A percentile compares a stretch with the other conserved stretches of the same genome.
Evolutionary conservation across 176 grass and related monocot species (phyloP).

Genomic region (Bolboschoenus planiculmis): DNA sequence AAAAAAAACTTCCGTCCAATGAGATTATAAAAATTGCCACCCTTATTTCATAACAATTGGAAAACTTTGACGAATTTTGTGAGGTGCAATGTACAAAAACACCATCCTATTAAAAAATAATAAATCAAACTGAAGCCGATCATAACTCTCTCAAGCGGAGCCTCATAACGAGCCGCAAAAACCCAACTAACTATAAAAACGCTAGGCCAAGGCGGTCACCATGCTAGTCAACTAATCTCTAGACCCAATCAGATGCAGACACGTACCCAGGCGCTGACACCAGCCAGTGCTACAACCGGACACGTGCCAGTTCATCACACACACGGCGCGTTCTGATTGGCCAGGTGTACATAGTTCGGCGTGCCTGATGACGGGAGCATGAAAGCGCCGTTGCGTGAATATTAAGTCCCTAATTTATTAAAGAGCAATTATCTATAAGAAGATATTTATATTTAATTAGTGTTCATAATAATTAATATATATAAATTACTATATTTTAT

Average conservation of each 20-base stretch:
- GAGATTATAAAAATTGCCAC: background rate
- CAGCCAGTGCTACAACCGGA: background rate
- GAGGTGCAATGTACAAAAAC: background rate
- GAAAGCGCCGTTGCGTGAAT: conserved; percentile 34
- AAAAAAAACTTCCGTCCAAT: too few species aligned
- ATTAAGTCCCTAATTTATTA: conserved; percentile 8
- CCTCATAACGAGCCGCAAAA: background rate
- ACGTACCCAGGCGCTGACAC: background rate
- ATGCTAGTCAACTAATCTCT: background rate
- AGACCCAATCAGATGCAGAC: background rate
- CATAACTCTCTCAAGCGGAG: background rate
- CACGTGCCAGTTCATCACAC: background rate
- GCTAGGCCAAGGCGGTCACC: background rate
- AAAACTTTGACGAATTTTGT: background rate
- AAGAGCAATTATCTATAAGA: background rate
- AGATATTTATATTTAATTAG: too few species aligned
- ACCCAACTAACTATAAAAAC: background rate
- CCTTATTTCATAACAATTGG: background rate
- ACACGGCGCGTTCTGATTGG: conserved; percentile 20
- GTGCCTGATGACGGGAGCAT: conserved; percentile 18
- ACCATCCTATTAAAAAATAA: background rate
- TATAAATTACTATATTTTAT: too few species aligned
- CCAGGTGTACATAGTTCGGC: conserved; percentile 18
- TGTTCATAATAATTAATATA: too few species aligned
- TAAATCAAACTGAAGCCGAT: background rate